A percentile compares a stretch with the other conserved stretches of the same genome.
These are phyloP conservation scores for Cylindrotheca fusiformis DNA, from an alignment of 108 stramenopile species.

Conservation along the genomic window DNA sequence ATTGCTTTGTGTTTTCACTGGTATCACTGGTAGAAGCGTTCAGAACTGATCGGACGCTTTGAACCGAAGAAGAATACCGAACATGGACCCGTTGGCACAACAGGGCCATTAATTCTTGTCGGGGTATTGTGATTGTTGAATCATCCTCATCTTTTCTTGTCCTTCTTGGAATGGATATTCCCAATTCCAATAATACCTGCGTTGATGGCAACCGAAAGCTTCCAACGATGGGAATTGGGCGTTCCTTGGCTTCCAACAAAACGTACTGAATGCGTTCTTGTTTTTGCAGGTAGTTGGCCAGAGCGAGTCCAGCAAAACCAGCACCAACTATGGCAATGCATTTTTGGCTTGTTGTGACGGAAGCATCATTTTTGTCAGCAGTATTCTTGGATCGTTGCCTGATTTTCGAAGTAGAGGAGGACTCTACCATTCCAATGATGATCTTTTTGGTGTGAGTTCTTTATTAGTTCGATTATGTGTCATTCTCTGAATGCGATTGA, in stretches of 20 bases:
- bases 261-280: background rate
- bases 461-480: too few species aligned
- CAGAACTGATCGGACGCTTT: background rate
- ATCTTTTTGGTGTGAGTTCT: too few species aligned
- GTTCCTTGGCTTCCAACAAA: slow-evolving; percentile 20
- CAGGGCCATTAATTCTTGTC: slow-evolving; percentile 12
- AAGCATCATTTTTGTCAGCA: too few species aligned
- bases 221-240: slow-evolving; percentile 23
- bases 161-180: background rate
- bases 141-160: background rate
- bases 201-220: slow-evolving; percentile 11
- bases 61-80: background rate
- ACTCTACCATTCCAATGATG: too few species aligned
- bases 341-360: background rate
- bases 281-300: slow-evolving; percentile 17
- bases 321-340: slow-evolving; percentile 26
- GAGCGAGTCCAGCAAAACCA: slow-evolving; percentile 21
- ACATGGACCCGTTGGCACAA: slow-evolving; percentile 4
- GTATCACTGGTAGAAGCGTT: background rate
- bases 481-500: too few species aligned
- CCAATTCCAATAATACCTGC: slow-evolving; percentile 7
- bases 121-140: background rate
- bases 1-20: background rate
- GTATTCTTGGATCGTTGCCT: too few species aligned
- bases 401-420: too few species aligned